Conservation (phyloP, 345 rosid genomes). For the Brassica cretica region DNA sequence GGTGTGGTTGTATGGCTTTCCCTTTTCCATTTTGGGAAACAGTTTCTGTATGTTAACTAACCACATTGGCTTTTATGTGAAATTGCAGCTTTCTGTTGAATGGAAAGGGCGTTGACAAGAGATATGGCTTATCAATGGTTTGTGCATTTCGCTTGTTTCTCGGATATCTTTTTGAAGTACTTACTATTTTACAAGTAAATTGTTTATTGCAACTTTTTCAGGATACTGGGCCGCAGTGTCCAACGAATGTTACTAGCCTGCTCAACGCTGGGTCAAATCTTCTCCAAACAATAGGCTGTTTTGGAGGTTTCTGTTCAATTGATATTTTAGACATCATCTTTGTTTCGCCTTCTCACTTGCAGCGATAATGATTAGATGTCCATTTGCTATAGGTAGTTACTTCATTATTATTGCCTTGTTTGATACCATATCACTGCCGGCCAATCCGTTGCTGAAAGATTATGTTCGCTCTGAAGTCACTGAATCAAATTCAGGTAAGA, state of each 20-base stretch:
- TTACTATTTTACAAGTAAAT: constrained; percentile 1
- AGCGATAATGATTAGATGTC: constrained; percentile 26
- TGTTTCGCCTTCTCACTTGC: constrained; percentile 12
- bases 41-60: constrained; percentile 2
- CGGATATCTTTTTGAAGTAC: constrained; percentile 7
- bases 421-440: constrained; percentile 44
- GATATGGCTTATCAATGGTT: constrained; percentile 60
- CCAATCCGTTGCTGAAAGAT: constrained; percentile 50
- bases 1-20: constrained; percentile 48
- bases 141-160: constrained; percentile 28
- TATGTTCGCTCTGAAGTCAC: constrained; percentile 46
- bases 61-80: constrained; percentile 22
- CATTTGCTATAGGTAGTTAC: constrained; percentile 57
- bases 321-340: neutral
- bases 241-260: constrained; percentile 63
- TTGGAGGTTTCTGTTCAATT: constrained; percentile 54
- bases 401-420: constrained; percentile 61
- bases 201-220: constrained; percentile 28
- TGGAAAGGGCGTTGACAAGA: constrained; percentile 66
- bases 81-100: constrained; percentile 73
- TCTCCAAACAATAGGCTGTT: constrained; percentile 86
- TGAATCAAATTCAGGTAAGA: constrained; percentile 60
- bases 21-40: neutral
- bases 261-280: constrained; percentile 82
- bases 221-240: constrained; percentile 82